Evolutionary conservation across 768 basidiomycete genomes (phyloP).

Genomic region (Naganishia friedmannii): DNA sequence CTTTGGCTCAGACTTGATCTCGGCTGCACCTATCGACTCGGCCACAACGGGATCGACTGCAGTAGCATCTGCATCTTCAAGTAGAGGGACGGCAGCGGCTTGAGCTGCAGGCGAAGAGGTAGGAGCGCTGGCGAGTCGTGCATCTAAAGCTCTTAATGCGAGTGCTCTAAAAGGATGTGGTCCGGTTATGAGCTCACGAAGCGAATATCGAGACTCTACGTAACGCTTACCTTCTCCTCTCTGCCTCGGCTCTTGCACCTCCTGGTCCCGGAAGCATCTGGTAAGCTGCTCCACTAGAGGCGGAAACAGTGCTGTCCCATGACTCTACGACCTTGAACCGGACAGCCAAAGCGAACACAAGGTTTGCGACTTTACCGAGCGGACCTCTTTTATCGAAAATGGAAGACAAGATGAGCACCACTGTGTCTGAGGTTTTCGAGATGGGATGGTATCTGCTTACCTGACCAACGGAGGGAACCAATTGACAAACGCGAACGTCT

Average conservation of each 20-base stretch:
- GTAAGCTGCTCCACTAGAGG: constrained; percentile 55
- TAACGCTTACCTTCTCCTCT: constrained; percentile 73
- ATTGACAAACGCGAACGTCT: constrained; percentile 87
- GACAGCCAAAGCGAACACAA: constrained; percentile 61
- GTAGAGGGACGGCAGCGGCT: constrained; percentile 17
- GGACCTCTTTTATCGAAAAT: constrained; percentile 60
- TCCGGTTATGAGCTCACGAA: not conserved
- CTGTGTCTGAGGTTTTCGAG: not conserved
- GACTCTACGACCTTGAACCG: constrained; percentile 73
- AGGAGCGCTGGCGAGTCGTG: constrained; percentile 64
- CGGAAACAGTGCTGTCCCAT: constrained; percentile 46
- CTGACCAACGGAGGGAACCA: constrained; percentile 97
- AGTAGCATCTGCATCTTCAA: not conserved
- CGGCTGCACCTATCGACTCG: not conserved
- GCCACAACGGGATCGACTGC: constrained; percentile 5
- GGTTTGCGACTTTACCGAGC: constrained; percentile 65
- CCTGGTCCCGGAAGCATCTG: constrained; percentile 67
- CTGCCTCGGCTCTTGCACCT: constrained; percentile 90
- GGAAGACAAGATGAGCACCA: not conserved
- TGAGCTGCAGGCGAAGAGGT: constrained; percentile 40
- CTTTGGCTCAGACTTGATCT: constrained; percentile 11
- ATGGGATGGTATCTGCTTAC: constrained; percentile 58
- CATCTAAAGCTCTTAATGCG: constrained; percentile 94
- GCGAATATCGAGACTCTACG: not conserved
- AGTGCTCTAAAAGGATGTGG: constrained; percentile 64